Percentiles rank a stretch among this genome's conserved stretches.
phyloP scores from a whole-genome alignment of 768 basidiomycete genomes.

The Lactifluus piperatus region DNA sequence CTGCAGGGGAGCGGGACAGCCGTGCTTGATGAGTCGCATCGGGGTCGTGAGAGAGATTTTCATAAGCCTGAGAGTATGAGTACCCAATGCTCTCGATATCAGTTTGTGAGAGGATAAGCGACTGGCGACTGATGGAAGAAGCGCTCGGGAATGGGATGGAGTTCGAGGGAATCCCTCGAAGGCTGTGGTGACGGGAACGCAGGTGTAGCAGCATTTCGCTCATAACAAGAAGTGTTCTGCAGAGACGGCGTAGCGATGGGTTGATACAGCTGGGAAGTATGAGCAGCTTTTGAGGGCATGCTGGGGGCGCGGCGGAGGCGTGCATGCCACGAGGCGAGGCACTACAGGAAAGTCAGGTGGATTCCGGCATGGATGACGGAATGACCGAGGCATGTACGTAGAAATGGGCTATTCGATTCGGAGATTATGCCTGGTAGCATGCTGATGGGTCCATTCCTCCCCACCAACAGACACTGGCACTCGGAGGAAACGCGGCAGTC shows the following conservation, averaged over 20 bases:
- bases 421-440: background rate
- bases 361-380: background rate
- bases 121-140: conserved; percentile 18
- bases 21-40: conserved; percentile 6
- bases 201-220: conserved; percentile 4
- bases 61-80: conserved; percentile 17
- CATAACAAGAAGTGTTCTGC: conserved; percentile 12
- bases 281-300: conserved; percentile 20
- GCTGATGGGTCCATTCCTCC: background rate
- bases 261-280: conserved; percentile 3
- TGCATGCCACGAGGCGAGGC: conserved; percentile 18
- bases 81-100: conserved; percentile 18
- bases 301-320: conserved; percentile 10
- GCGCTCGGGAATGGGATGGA: conserved; percentile 17
- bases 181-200: conserved; percentile 1
- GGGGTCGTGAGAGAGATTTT: conserved; percentile 8
- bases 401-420: conserved; percentile 5
- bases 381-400: background rate
- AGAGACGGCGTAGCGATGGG: conserved; percentile 10
- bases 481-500: conserved; percentile 3
- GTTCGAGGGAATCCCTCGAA: conserved; percentile 10
- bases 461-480: background rate
- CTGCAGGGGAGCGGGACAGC: conserved; percentile 13
- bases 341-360: conserved; percentile 3
- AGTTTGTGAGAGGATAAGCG: conserved; percentile 3